phyloP scores from a whole-genome alignment of 2,329 filamentous ascomycete genomes.

The Nigrograna mackinnonii region DNA sequence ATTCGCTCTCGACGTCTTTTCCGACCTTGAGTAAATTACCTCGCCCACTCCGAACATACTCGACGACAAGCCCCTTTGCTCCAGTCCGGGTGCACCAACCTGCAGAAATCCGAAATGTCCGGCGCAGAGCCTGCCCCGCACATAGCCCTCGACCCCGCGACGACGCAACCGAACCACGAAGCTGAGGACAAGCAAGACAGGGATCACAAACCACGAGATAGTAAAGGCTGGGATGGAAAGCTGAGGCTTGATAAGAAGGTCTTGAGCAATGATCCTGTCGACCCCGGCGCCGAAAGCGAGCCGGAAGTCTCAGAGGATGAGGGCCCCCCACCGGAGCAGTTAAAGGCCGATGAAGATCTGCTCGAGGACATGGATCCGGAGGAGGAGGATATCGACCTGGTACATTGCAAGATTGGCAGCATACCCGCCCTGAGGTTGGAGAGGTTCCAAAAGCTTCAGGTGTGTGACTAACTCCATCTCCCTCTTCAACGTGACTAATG shows the following conservation, averaged over 20 bases:
- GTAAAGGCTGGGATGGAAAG: slow-evolving; percentile 80
- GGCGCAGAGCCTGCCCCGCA: too few relatives aligned
- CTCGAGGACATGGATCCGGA: slow-evolving; percentile 61
- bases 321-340: slow-evolving; percentile 36
- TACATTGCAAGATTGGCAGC: slow-evolving; percentile 82
- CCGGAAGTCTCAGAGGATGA: slow-evolving; percentile 79
- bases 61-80: too few relatives aligned
- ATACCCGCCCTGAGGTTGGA: slow-evolving; percentile 79
- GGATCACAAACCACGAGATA: slow-evolving; percentile 38
- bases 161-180: slow-evolving; percentile 16
- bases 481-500: slow-evolving; percentile 4
- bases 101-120: too few relatives aligned
- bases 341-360: slow-evolving; percentile 52
- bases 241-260: slow-evolving; percentile 73
- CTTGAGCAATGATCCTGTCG: slow-evolving; percentile 18
- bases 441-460: slow-evolving; percentile 75
- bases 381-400: slow-evolving; percentile 72
- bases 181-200: slow-evolving; percentile 23
- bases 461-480: slow-evolving; percentile 26
- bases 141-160: too few relatives aligned
- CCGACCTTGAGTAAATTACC: too few relatives aligned
- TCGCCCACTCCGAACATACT: too few relatives aligned
- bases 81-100: too few relatives aligned
- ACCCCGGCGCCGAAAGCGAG: slow-evolving; percentile 73
- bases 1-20: too few relatives aligned